Percentiles rank a stretch among this genome's conserved stretches.
Evolutionary conservation across 495 filamentous ascomycete genomes (phyloP).

Genomic region (Penicilliopsis zonata): DNA sequence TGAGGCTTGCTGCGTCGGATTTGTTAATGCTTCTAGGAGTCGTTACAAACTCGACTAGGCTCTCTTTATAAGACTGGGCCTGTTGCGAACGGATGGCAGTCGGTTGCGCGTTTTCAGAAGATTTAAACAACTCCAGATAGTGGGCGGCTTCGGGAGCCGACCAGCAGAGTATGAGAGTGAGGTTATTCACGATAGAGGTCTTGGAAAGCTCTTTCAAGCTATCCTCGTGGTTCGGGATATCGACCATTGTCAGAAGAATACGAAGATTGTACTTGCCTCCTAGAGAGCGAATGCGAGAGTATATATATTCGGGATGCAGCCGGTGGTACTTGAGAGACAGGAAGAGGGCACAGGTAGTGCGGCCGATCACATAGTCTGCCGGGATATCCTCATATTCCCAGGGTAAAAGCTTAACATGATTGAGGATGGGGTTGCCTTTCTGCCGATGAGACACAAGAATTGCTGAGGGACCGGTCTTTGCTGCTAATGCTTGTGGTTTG

Average conservation of each 20-base stretch:
- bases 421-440: constrained; percentile 90
- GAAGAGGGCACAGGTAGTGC: constrained; percentile 84
- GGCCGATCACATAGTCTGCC: constrained; percentile 81
- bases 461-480: constrained; percentile 54
- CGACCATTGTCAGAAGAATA: constrained; percentile 78
- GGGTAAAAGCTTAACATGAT: constrained; percentile 64
- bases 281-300: constrained; percentile 73
- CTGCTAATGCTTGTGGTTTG: constrained; percentile 69
- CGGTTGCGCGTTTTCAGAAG: constrained; percentile 74
- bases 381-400: constrained; percentile 97
- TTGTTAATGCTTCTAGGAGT: constrained; percentile 85
- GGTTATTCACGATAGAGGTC: constrained; percentile 79
- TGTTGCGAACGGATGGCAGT: constrained; percentile 73
- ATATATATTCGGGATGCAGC: constrained; percentile 95
- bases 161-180: constrained; percentile 90
- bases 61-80: constrained; percentile 70
- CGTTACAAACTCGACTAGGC: constrained; percentile 88
- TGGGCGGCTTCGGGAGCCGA: constrained; percentile 82
- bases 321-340: constrained; percentile 95
- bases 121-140: constrained; percentile 91
- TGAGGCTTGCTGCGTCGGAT: constrained; percentile 77
- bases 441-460: constrained; percentile 80
- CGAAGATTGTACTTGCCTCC: constrained; percentile 74
- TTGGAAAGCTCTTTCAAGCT: constrained; percentile 73
- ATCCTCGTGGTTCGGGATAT: constrained; percentile 80